These are phyloP conservation scores for Neofusicoccum ribis DNA, from an alignment of 2,329 filamentous ascomycete species.

Conservation along the genomic window DNA sequence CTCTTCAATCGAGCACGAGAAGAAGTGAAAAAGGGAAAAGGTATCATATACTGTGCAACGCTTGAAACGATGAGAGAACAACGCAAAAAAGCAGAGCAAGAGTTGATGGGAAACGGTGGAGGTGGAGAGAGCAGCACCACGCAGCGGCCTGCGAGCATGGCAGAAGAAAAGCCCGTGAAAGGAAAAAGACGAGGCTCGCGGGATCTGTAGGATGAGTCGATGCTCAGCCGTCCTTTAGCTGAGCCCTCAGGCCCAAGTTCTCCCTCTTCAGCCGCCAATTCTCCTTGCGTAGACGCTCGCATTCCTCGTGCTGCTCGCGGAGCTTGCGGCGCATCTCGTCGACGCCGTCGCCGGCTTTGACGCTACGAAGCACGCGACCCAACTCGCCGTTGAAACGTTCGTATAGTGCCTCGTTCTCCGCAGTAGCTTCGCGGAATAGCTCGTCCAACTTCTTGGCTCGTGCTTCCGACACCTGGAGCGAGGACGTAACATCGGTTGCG, in stretches of 20 bases:
- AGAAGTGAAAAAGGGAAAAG: neutral
- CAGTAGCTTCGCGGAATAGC: conserved; percentile 80
- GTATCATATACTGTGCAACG: conserved; percentile 13
- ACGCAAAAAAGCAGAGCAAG: neutral
- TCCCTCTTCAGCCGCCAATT: conserved; percentile 82
- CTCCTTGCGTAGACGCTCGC: conserved; percentile 76
- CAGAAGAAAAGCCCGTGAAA: too few species aligned
- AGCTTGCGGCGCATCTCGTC: conserved; percentile 73
- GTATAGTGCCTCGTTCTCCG: conserved; percentile 91
- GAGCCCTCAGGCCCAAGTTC: conserved; percentile 64
- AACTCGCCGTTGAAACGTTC: conserved; percentile 91
- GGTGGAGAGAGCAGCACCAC: neutral
- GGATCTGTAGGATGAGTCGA: neutral
- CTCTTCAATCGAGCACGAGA: neutral
- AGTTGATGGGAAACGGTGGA: neutral
- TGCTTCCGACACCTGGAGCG: conserved; percentile 71
- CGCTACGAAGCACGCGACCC: conserved; percentile 67
- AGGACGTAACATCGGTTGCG: conserved; percentile 69
- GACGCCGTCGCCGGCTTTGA: conserved; percentile 73
- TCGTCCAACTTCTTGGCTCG: conserved; percentile 84
- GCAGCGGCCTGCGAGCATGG: conserved; percentile 13
- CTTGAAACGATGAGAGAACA: neutral
- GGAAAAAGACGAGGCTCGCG: neutral
- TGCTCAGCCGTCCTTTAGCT: conserved; percentile 43
- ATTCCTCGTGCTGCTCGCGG: conserved; percentile 75